A percentile compares a stretch with the other conserved stretches of the same genome.
Conservation (phyloP, 352 stramenopile species). For the Pythium aquatile region DNA sequence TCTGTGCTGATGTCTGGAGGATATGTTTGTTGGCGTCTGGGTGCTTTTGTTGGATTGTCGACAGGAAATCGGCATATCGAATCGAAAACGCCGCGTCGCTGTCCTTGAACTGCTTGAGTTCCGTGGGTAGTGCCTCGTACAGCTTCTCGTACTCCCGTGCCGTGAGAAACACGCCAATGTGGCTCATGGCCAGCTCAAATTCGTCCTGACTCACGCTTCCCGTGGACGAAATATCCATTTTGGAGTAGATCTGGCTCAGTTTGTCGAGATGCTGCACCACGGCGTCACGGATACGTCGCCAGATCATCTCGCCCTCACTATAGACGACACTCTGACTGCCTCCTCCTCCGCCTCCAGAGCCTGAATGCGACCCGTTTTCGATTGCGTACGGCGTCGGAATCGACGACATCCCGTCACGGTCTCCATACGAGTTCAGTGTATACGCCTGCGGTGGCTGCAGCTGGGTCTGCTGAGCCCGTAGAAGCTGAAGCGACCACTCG, state of each 20-base stretch:
- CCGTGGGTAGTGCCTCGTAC: constrained; percentile 46
- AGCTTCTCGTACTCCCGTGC: constrained; percentile 61
- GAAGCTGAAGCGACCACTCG: constrained; percentile 67
- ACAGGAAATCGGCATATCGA: constrained; percentile 64
- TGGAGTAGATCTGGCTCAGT: constrained; percentile 70
- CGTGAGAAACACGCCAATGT: constrained; percentile 75
- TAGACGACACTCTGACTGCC: neutral
- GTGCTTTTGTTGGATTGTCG: constrained; percentile 37
- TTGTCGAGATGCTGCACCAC: constrained; percentile 61
- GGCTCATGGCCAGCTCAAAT: constrained; percentile 64
- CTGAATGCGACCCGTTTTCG: constrained; percentile 25
- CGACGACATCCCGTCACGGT: neutral
- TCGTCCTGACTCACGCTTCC: constrained; percentile 64
- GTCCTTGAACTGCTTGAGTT: constrained; percentile 32
- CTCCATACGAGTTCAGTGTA: neutral
- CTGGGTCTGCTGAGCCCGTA: constrained; percentile 43
- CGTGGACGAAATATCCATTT: constrained; percentile 74
- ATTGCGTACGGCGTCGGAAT: constrained; percentile 55
- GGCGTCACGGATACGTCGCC: constrained; percentile 50
- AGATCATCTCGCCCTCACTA: constrained; percentile 52
- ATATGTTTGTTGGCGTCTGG: constrained; percentile 24
- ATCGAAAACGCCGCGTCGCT: constrained; percentile 33
- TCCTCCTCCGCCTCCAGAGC: constrained; percentile 2
- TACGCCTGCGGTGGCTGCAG: constrained; percentile 7
- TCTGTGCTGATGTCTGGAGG: constrained; percentile 38